These are phyloP conservation scores for Coniochaeta sp. DNA, from an alignment of 2,329 filamentous ascomycete genomes.

Conservation along the genomic window DNA sequence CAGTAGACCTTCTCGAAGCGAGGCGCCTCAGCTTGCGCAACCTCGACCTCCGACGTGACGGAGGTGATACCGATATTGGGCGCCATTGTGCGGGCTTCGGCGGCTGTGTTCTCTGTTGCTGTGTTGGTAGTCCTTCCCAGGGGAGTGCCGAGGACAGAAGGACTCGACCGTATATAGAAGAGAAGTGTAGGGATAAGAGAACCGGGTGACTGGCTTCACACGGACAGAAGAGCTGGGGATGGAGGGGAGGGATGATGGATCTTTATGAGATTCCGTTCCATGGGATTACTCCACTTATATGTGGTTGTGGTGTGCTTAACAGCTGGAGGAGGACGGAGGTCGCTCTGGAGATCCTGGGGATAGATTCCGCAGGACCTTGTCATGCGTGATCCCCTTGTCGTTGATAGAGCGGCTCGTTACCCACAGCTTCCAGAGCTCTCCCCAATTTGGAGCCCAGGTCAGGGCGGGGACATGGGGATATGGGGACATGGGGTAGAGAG, in stretches of 20 bases:
- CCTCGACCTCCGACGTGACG: conserved; percentile 22
- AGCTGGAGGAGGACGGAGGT: not conserved
- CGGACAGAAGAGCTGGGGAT: not conserved
- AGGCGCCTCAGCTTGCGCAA: conserved; percentile 29
- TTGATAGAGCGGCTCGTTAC: not conserved
- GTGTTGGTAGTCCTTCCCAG: not conserved
- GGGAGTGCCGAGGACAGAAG: not conserved
- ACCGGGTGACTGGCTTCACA: not conserved
- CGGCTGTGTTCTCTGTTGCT: not conserved
- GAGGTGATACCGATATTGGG: conserved; percentile 3
- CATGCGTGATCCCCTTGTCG: not conserved
- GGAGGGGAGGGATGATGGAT: not conserved
- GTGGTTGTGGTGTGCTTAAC: not conserved
- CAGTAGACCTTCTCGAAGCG: conserved; percentile 28
- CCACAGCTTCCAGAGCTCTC: conserved; percentile 2
- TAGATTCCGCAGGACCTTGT: not conserved
- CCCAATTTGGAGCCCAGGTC: not conserved
- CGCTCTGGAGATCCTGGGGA: conserved; percentile 2
- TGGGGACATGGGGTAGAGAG: not conserved
- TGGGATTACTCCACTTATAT: not conserved
- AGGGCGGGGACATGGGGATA: not conserved
- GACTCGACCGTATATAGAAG: not conserved
- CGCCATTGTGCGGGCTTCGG: conserved; percentile 2
- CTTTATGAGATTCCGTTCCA: conserved; percentile 2
- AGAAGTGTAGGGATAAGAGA: not conserved